Evolutionary conservation across 108 stramenopile species (phyloP).

Genomic region (Nitzschia sp.): DNA sequence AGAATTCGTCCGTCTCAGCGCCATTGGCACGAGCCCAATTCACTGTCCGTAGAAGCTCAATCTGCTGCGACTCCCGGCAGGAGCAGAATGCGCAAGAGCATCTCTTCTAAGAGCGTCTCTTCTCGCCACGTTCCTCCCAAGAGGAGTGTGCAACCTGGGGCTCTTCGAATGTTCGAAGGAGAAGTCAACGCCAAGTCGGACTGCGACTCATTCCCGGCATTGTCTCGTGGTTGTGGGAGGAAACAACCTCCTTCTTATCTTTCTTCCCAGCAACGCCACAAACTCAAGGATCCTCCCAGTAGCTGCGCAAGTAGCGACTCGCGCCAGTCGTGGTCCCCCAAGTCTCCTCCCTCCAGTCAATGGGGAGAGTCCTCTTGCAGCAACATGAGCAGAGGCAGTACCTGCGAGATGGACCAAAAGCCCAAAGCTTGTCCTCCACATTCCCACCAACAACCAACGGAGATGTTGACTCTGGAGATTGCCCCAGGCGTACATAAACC

Average conservation of each 20-base stretch:
- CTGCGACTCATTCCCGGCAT: too few species aligned
- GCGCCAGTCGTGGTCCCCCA: too few species aligned
- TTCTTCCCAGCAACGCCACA: neutral
- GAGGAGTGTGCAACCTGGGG: too few species aligned
- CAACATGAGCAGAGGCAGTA: neutral
- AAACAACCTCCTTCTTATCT: neutral
- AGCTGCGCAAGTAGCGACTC: neutral
- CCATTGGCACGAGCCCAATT: too few species aligned
- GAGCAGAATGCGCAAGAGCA: too few species aligned
- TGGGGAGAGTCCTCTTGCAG: neutral
- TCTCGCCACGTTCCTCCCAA: too few species aligned
- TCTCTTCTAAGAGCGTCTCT: too few species aligned
- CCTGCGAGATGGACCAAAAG: neutral
- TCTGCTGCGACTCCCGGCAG: too few species aligned
- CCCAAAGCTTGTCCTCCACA: neutral
- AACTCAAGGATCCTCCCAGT: neutral
- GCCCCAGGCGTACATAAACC: slow-evolving; percentile 26
- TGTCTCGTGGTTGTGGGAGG: neutral
- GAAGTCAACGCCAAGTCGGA: too few species aligned
- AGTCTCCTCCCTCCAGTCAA: neutral
- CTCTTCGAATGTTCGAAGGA: too few species aligned
- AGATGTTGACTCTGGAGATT: slow-evolving; percentile 30
- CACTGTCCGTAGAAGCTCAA: too few species aligned
- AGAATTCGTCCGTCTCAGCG: too few species aligned
- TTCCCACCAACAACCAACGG: neutral